Evolutionary conservation across 2,329 filamentous ascomycete species (phyloP).

Genomic region (Botrytis aclada): DNA sequence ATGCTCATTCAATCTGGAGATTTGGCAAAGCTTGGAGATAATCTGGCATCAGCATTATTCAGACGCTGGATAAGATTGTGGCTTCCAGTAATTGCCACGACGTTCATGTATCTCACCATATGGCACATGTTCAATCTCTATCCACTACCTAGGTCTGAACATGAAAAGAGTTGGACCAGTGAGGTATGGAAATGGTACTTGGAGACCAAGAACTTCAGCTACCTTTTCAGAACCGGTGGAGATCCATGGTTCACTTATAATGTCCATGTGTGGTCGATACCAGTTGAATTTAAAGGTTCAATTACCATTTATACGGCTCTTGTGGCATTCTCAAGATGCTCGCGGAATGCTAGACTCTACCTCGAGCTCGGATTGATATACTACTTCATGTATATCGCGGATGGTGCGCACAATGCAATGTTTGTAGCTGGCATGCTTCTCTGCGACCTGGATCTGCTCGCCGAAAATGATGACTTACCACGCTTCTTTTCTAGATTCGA

Average conservation of each 20-base stretch:
- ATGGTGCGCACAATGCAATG: constrained; percentile 60
- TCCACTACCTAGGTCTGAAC: constrained; percentile 15
- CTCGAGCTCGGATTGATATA: constrained; percentile 52
- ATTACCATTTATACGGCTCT: constrained; percentile 57
- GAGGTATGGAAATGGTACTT: constrained; percentile 35
- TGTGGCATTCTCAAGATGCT: constrained; percentile 53
- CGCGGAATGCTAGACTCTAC: constrained; percentile 52
- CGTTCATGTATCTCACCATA: constrained; percentile 38
- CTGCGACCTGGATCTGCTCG: constrained; percentile 58
- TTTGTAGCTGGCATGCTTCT: constrained; percentile 61
- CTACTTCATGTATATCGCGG: constrained; percentile 67
- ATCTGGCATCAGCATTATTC: constrained; percentile 47
- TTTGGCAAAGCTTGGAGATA: constrained; percentile 39
- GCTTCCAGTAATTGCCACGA: constrained; percentile 45
- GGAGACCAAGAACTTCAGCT: constrained; percentile 68
- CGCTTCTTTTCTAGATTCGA: constrained; percentile 45
- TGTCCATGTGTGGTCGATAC: constrained; percentile 56
- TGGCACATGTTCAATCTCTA: constrained; percentile 34
- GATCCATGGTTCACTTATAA: constrained; percentile 57
- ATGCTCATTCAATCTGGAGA: constrained; percentile 41
- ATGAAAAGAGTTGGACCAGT: constrained; percentile 27
- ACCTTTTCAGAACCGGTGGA: constrained; percentile 58
- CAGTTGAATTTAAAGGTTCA: constrained; percentile 61
- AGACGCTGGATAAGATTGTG: constrained; percentile 47
- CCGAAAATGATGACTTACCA: constrained; percentile 50